Evolutionary conservation across 2,329 filamentous ascomycete species (phyloP), one percentile per base, ranked within the genome.

Genomic region (Neonectria magnoliae): DNA sequence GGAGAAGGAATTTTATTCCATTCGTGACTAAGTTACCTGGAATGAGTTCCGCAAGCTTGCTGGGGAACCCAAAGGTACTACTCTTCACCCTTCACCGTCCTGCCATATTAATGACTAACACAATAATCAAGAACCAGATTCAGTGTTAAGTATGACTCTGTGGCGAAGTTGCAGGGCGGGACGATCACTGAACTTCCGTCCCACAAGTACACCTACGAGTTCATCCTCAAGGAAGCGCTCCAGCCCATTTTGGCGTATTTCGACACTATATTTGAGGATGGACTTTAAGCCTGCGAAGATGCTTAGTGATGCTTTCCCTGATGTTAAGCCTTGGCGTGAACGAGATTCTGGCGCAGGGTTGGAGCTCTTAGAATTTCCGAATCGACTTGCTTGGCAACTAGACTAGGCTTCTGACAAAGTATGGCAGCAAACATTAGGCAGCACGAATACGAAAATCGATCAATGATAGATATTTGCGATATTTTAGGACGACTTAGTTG

Each of bases 21-120:
- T 80, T 67, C 81, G 81, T 0, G 82, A 84, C 58, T 76, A 76
- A 42, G 57, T 81, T n/a, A 82, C 81, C 1, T 81, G 77, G 70
- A 83, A 83, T 41, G 75, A 85, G 68, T 68, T 85, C 8, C 55
- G 84, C 18, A 42, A 53, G 16, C 60, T 81, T 14, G 82, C 79
- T 0, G 81, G 84, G 38, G 57, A 78, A 47, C 73, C 78, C 31
- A 80, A 75, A 55, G 81, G 81, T 31, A 53, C 13, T 18, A 5
- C 5, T 8, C 27, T 53, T 10, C 8, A 14, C 16, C 38, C 16
- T 3, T 22, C 16, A 22, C 41, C 5, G 16, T 42, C 10, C 16
- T 42, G 10, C 38, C n/a, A 2, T 18, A 18, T 18, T 8, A 8
- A 18, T 42, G 16, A 42, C 38, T 42, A 18, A 42, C 38, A 42